These are phyloP conservation scores for Ceratocystis cubensis DNA, from an alignment of 2,329 filamentous ascomycete species.

Conservation along the genomic window DNA sequence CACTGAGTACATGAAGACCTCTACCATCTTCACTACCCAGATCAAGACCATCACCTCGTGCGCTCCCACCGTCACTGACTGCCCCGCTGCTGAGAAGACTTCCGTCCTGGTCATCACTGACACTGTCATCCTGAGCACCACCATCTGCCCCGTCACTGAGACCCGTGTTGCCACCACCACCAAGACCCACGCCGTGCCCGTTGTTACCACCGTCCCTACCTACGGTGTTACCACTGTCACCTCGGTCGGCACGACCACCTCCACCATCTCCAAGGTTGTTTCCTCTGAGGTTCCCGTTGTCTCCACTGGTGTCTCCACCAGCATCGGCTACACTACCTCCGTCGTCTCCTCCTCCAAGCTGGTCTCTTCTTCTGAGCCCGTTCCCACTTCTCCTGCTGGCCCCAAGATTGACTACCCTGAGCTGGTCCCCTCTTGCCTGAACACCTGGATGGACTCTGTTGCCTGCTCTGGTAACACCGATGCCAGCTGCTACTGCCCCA, in stretches of 20 bases:
- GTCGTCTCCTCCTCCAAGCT: conserved; percentile 38
- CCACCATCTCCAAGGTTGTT: conserved; percentile 30
- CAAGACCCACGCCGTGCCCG: conserved; percentile 26
- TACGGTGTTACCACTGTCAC: conserved; percentile 21
- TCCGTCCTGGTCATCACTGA: conserved; percentile 39
- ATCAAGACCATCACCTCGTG: conserved; percentile 40
- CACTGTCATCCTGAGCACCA: conserved; percentile 46
- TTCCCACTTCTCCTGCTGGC: conserved; percentile 29
- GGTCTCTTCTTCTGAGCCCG: conserved; percentile 30
- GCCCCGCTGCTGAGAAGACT: conserved; percentile 34
- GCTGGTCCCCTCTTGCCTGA: conserved; percentile 76
- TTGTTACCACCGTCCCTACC: conserved; percentile 18
- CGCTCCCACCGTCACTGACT: conserved; percentile 36
- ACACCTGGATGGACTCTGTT: conserved; percentile 69
- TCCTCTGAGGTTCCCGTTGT: conserved; percentile 39
- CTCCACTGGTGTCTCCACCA: conserved; percentile 38
- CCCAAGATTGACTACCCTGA: conserved; percentile 46
- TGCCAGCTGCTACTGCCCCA: conserved; percentile 73
- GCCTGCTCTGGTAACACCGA: conserved; percentile 78
- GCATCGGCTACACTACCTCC: conserved; percentile 34
- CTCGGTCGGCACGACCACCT: conserved; percentile 21
- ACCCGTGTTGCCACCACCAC: conserved; percentile 33
- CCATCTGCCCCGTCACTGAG: conserved; percentile 49
- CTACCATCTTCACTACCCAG: conserved; percentile 40
- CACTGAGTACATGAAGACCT: conserved; percentile 35